A percentile compares a stretch with the other conserved stretches of the same genome.
Conservation (phyloP, 2,329 filamentous ascomycete genomes). For the Hypomyces perniciosus region DNA sequence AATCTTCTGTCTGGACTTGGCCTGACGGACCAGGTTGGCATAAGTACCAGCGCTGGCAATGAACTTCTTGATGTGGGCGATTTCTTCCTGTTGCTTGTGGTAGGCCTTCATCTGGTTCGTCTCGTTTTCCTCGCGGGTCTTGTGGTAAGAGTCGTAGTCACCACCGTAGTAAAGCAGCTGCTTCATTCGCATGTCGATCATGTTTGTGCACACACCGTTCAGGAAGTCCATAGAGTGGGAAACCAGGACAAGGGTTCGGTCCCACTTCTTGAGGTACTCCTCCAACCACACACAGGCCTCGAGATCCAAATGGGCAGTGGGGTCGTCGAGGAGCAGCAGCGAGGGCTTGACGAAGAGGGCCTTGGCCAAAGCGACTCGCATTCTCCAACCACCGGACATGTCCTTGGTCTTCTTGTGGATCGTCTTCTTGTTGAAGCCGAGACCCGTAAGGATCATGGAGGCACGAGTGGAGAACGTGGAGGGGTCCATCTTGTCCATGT, state of each 20-base stretch:
- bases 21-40: constrained; percentile 97
- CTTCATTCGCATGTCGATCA: constrained; percentile 95
- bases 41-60: constrained; percentile 99
- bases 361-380: constrained; percentile 97
- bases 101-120: constrained; percentile 99
- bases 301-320: constrained; percentile 97
- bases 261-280: constrained; percentile 99
- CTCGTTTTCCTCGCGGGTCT: constrained; percentile 91
- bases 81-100: constrained; percentile 98
- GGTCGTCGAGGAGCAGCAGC: constrained; percentile 91
- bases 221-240: constrained; percentile 99
- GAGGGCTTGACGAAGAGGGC: constrained; percentile 98
- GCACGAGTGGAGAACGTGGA: constrained; percentile 94
- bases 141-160: constrained; percentile 98
- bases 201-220: constrained; percentile 96
- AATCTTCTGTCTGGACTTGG: constrained; percentile 99
- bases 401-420: constrained; percentile 99
- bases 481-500: constrained; percentile 98
- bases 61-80: constrained; percentile 99
- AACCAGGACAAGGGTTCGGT: constrained; percentile 90
- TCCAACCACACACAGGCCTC: constrained; percentile 99
- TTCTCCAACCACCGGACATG: constrained; percentile 99
- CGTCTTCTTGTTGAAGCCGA: constrained; percentile 97
- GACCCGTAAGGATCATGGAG: constrained; percentile 93
- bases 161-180: constrained; percentile 95